Conservation (phyloP, 495 filamentous ascomycete genomes). For the Darksidea phi region DNA sequence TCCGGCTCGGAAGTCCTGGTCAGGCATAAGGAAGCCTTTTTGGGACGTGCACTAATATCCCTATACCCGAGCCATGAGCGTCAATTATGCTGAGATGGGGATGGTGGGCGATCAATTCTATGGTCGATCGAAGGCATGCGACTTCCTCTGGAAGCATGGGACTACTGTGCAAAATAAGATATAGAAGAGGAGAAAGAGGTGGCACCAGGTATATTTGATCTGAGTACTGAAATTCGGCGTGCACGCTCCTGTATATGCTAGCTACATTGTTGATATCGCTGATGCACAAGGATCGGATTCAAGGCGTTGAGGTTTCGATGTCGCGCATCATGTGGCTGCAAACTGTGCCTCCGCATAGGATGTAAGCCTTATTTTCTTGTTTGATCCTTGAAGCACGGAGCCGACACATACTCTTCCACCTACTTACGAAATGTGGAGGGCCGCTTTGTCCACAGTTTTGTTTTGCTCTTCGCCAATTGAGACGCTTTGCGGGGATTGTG, state of each 20-base stretch:
- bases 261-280: background rate
- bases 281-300: background rate
- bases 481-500: conserved; percentile 17
- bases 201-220: background rate
- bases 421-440: background rate
- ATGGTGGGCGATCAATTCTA: background rate
- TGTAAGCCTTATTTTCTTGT: background rate
- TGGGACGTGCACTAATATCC: conserved; percentile 8
- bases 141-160: conserved; percentile 8
- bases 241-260: background rate
- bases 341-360: background rate
- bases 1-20: conserved; percentile 15
- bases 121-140: background rate
- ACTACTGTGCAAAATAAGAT: conserved; percentile 8
- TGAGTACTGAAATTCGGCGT: background rate
- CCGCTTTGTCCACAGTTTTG: background rate
- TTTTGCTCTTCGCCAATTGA: background rate
- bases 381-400: background rate
- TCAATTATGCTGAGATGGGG: conserved; percentile 15
- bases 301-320: background rate
- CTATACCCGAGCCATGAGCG: background rate
- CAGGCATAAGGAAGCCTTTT: background rate
- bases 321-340: background rate
- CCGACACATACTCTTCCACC: background rate
- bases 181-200: background rate